Evolutionary conservation across 257 asterid genomes (phyloP), one percentile per base, ranked within the genome.

Genomic region (Solanum virginianum): DNA sequence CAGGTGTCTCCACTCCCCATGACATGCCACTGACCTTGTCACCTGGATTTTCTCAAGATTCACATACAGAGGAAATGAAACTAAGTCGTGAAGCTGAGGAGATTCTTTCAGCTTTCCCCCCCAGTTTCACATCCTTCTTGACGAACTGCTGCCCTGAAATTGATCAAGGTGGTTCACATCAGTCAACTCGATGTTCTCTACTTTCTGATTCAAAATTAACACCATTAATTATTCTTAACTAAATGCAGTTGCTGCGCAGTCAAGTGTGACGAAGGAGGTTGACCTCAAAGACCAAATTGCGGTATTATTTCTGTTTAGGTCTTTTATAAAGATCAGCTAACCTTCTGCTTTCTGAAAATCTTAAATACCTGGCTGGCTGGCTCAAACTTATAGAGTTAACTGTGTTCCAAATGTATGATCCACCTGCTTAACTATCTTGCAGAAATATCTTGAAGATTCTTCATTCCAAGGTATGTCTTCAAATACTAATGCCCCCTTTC

Each of bases 121-220:
- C 98, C 80, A 92, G 98, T 89, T 96, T 94, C 90, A 88, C 94
- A 5, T 91, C 95, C 55, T 87, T 94, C 88, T 81, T 96, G 87
- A 91, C 80, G 88, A 92, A 89, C 90, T 93, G 95, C 85, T 82
- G 89, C 86, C 92, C 97, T 74, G 88, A 89, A 86, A 89, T 85
- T 85, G 86, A 88, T 71, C 88, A 91, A 86, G 93, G 95, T 88
- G 85, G 39, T 82, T 56, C 57, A 12, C 77, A 68, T 47, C 79
- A 18, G 47, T 51, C 45, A 29, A 51, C 82, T 26, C 18, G 29
- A 43, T 32, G 60, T 87, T 74, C 83, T 54, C 83, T 62, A 56
- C 85, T 75, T 75, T 75, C 22, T 75, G 62, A 24, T 75, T 72
- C 1, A 75, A 49, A 75, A 75, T 43, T 49, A 49, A 26, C 22